Evolutionary conservation across 2,329 filamentous ascomycete genomes (phyloP).

Genomic region (Verticillium nonalfalfae): DNA sequence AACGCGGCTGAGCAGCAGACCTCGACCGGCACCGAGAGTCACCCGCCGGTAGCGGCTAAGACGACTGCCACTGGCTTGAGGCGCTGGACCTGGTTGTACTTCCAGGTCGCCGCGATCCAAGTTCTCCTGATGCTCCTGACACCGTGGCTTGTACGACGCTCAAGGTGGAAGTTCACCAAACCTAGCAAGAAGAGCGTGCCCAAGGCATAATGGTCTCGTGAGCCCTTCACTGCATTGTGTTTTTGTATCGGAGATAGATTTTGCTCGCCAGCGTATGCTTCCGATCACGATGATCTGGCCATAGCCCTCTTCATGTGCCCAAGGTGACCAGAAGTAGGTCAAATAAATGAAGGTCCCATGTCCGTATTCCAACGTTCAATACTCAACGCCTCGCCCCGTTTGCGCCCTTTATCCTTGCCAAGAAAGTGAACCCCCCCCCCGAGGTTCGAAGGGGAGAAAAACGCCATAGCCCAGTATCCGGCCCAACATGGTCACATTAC

Average conservation of each 20-base stretch:
- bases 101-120: constrained; percentile 5
- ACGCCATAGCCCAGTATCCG: neutral
- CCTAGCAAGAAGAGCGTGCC: neutral
- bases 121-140: constrained; percentile 4
- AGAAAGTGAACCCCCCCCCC: too few species aligned
- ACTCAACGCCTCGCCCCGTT: too few species aligned
- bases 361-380: neutral
- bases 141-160: constrained; percentile 24
- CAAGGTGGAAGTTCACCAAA: constrained; percentile 34
- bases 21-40: neutral
- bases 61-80: neutral
- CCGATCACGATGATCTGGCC: neutral
- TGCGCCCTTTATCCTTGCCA: too few species aligned
- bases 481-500: neutral
- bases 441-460: neutral
- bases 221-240: neutral
- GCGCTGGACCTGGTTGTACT: constrained; percentile 2
- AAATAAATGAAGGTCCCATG: neutral
- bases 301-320: too few species aligned
- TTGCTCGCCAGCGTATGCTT: neutral
- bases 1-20: neutral
- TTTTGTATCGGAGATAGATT: neutral
- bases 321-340: neutral
- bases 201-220: neutral
- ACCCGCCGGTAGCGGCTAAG: neutral